Evolutionary conservation across 805 yeast species (phyloP).

Genomic region (Pichia occidentalis): DNA sequence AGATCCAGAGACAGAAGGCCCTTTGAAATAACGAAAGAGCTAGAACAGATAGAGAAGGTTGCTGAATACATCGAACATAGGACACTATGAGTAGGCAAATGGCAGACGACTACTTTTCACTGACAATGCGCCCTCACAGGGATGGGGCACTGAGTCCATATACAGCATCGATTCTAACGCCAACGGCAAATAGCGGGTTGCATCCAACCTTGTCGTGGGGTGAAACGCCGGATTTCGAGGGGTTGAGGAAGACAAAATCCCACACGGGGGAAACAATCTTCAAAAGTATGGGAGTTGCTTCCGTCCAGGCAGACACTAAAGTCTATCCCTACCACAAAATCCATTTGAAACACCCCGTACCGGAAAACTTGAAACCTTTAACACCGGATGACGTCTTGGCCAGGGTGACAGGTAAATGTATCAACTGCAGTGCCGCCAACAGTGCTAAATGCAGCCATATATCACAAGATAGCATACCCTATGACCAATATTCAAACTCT

Average conservation of each 20-base stretch:
- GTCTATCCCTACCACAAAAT: constrained; percentile 20
- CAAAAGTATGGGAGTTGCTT: constrained; percentile 10
- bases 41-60: too few species aligned
- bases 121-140: not conserved
- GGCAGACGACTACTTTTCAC: constrained; percentile 8
- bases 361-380: constrained; percentile 19
- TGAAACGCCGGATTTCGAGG: constrained; percentile 12
- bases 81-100: constrained; percentile 7
- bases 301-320: constrained; percentile 4
- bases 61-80: too few species aligned
- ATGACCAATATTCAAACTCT: not conserved
- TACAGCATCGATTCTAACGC: not conserved
- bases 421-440: constrained; percentile 7
- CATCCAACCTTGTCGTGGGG: constrained; percentile 11
- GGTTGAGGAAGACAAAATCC: constrained; percentile 20
- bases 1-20: too few species aligned
- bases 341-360: constrained; percentile 16
- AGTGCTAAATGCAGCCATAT: constrained; percentile 8
- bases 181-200: not conserved
- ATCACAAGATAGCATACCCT: not conserved
- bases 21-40: too few species aligned
- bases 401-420: constrained; percentile 12
- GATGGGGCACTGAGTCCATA: constrained; percentile 7
- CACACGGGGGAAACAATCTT: constrained; percentile 18
- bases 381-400: constrained; percentile 16